Base-by-base conservation (phyloP, 2,329 filamentous ascomycete species). In the Talaromyces sp. region DNA sequence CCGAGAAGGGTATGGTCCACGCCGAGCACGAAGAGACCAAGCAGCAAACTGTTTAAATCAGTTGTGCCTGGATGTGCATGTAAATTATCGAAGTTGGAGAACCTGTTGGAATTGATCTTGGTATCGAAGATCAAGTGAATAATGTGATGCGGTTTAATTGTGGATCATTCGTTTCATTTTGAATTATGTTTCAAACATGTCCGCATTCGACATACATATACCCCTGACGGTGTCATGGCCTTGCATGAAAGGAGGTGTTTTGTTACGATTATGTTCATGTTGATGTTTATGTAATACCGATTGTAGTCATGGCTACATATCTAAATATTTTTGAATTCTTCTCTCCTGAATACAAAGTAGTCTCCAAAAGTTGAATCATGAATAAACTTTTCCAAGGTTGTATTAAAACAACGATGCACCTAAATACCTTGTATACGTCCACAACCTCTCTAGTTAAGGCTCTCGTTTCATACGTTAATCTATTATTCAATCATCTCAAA, bases 1-100 rank as follows among this genome's bases (percentile, higher is more conserved):
- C 77, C 58, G 79, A 86, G 68, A 85, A 85, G 81, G 80, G 82
- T 69, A 72, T 83, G 56, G 53, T 64, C 61, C 78, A 77, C 47
- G 78, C 82, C 19, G 74, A 79, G 74, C 61, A 67, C 38, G 65
- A 67, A 22, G 65, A 67, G 34, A 7, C 36, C 34, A 64, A 64
- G 59, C 61, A 31, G 25, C 17, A 59, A 25, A 29, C 49, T 40
- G 64, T 58, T 19, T 66, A 66, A 59, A 34, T 43, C 7, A 19
- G 22, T 7, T 36, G 22, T 58, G 51, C 49, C 19, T 7, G 29
- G 47, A n/a, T 54, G 22, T 63, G 31, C 17, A 5, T 43, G 22
- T 45, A 40, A 43, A 13, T 31, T 59, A 36, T 56, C 5, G n/a
- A 25, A 25, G 31, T 25, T 25, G 25, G 13, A 10, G 19, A 7